Evolutionary conservation across 352 stramenopile species (phyloP).

Genomic region (Thalassiosira hispida): DNA sequence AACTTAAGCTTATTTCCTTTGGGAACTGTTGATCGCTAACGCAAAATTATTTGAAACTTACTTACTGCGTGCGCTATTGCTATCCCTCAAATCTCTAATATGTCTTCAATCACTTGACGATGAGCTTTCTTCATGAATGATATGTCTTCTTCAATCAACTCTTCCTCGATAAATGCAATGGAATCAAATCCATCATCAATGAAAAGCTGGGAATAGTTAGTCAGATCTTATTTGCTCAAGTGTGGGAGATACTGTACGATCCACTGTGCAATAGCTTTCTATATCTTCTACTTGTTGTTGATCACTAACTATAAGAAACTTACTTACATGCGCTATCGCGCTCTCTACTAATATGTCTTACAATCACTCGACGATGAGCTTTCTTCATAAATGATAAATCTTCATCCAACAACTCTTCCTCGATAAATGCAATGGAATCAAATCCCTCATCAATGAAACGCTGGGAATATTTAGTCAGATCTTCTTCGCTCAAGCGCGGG

Average conservation of each 20-base stretch:
- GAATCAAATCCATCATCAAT: slow-evolving; percentile 56
- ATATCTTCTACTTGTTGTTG: too few species aligned
- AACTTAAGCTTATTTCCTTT: too few species aligned
- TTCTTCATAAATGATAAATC: slow-evolving; percentile 63
- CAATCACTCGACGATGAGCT: slow-evolving; percentile 46
- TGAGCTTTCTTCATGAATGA: slow-evolving; percentile 61
- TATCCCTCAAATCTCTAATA: slow-evolving; percentile 12
- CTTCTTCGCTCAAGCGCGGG: slow-evolving; percentile 44
- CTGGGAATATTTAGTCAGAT: slow-evolving; percentile 41
- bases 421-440: slow-evolving; percentile 52
- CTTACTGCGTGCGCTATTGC: background rate
- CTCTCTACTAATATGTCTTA: slow-evolving; percentile 21
- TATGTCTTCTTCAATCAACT: slow-evolving; percentile 1
- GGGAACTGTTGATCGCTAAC: too few species aligned
- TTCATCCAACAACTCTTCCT: slow-evolving; percentile 48
- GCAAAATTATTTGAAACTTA: too few species aligned
- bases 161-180: too few species aligned
- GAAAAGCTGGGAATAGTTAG: slow-evolving; percentile 34
- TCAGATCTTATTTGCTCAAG: slow-evolving; percentile 47
- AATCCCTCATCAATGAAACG: slow-evolving; percentile 52
- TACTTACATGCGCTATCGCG: background rate
- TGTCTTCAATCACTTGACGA: slow-evolving; percentile 35
- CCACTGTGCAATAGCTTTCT: slow-evolving; percentile 25
- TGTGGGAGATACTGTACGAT: slow-evolving; percentile 43
- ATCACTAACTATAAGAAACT: too few species aligned